Evolutionary conservation across 768 basidiomycete genomes (phyloP), one percentile per base, ranked within the genome.

Genomic region (Amanita muscaria): DNA sequence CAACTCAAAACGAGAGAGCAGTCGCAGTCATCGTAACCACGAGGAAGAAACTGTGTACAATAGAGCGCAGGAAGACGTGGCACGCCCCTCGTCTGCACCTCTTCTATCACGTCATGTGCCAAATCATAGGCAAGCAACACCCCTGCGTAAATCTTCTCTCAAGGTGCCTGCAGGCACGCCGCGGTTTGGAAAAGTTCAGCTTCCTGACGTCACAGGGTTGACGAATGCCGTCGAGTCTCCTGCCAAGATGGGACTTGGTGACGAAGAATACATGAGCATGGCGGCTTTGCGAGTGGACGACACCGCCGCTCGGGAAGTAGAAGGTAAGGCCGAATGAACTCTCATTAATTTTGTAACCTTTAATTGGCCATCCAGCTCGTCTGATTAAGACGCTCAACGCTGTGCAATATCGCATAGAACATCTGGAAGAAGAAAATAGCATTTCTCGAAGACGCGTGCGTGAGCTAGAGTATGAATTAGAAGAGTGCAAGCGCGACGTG

Each of bases 401-500:
- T 5, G 76, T 86, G 9, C 88, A 85, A 51, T 63, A 69, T 22
- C 80, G 85, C 50, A 67, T 94, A 7, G 68, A 77, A 12, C 73
- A 81, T 30, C 72, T 93, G 3, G 87, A 92, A 53, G 73, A 77
- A 0, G 88, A 94, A 56, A 93, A 93, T 52, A 69, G 80, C 3
- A 74, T 88, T 7, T 90, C 89, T 4, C 73, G 88, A 1, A 70
- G 85, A 19, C 72, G 90, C 14, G 86, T 96, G n/a, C 66, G 79
- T 29, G 91, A 94, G 56, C 72, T 96, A 2, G 92, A 96, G 61
- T 67, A 73, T 44, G 92, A 94, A 58, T 70, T 96, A 5, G 89
- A 94, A 49, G 74, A 75, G 11, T 87, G 86, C 51, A 88, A 84
- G 57, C 72, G 74, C n/a, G 85, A 92, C 35, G 82, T 87, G 2